These are phyloP conservation scores for Excoecaria cochinchinensis DNA, from an alignment of 345 rosid genomes.

Conservation along the genomic window DNA sequence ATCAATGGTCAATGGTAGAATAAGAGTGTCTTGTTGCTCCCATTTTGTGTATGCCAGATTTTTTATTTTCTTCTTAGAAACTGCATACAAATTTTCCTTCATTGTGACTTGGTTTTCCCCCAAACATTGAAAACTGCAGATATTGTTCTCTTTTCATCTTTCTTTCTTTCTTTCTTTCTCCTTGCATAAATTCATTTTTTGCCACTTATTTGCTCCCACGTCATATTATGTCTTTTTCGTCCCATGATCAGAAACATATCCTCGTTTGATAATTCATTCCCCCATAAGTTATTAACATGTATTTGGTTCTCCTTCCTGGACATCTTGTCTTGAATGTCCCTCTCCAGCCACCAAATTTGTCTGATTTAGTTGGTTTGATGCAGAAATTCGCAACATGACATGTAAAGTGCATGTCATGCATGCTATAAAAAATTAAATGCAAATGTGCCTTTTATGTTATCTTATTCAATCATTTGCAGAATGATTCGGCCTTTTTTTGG, in stretches of 20 bases:
- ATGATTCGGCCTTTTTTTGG: background rate
- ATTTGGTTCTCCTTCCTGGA: background rate
- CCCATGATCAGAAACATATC: background rate
- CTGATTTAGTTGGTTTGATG: background rate
- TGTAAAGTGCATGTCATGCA: background rate
- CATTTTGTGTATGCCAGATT: too few species aligned
- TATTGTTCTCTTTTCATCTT: too few species aligned
- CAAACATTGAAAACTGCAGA: too few species aligned
- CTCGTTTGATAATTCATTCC: background rate
- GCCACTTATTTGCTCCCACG: background rate
- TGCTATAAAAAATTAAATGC: too few species aligned
- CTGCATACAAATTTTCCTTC: too few species aligned
- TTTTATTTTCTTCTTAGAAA: too few species aligned
- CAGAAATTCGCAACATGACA: background rate
- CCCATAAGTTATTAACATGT: background rate
- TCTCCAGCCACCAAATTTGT: background rate
- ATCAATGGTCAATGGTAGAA: too few species aligned
- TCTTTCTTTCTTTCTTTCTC: background rate
- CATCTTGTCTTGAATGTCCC: background rate
- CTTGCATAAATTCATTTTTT: background rate
- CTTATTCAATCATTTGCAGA: background rate
- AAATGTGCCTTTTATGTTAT: background rate
- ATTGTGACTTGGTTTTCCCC: too few species aligned
- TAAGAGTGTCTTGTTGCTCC: too few species aligned
- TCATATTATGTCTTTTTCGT: conserved; percentile 2